Evolutionary conservation across 805 yeast genomes (phyloP).

Genomic region (Tetrapisispora arboricola): DNA sequence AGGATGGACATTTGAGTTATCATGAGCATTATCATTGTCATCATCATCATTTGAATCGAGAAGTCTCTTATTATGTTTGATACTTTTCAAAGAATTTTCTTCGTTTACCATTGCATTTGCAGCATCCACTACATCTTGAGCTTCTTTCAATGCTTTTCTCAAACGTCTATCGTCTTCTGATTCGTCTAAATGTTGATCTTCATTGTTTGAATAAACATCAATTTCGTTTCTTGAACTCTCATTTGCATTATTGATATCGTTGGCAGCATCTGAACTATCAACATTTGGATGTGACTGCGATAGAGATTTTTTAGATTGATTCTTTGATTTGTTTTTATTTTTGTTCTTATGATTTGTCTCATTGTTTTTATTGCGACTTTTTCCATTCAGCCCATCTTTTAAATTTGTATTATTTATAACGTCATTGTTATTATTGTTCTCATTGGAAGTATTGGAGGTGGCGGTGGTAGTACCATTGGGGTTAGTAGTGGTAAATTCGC

Average conservation of each 20-base stretch:
- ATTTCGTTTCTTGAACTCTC: background rate
- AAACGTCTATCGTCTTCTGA: slow-evolving; percentile 1
- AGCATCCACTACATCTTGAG: background rate
- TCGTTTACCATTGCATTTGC: slow-evolving; percentile 2
- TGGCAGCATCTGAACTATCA: too few species aligned
- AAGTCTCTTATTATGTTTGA: slow-evolving; percentile 2
- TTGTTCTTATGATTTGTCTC: too few species aligned
- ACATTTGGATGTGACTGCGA: too few species aligned
- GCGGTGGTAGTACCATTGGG: background rate
- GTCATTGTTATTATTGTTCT: background rate
- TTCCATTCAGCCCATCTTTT: background rate
- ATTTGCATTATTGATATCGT: background rate
- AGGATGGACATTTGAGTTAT: slow-evolving; percentile 1
- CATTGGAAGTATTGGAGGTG: background rate
- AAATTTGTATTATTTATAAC: background rate
- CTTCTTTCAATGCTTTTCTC: slow-evolving; percentile 1
- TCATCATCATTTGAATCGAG: slow-evolving; percentile 6
- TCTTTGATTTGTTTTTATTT: too few species aligned
- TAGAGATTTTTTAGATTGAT: too few species aligned
- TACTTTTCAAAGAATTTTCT: background rate
- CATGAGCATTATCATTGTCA: slow-evolving; percentile 2
- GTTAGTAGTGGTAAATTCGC: slow-evolving; percentile 15
- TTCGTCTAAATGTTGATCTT: background rate
- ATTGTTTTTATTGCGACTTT: too few species aligned
- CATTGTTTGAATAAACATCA: background rate